Conservation (phyloP, 768 basidiomycete species). For the Russula brevipes region DNA sequence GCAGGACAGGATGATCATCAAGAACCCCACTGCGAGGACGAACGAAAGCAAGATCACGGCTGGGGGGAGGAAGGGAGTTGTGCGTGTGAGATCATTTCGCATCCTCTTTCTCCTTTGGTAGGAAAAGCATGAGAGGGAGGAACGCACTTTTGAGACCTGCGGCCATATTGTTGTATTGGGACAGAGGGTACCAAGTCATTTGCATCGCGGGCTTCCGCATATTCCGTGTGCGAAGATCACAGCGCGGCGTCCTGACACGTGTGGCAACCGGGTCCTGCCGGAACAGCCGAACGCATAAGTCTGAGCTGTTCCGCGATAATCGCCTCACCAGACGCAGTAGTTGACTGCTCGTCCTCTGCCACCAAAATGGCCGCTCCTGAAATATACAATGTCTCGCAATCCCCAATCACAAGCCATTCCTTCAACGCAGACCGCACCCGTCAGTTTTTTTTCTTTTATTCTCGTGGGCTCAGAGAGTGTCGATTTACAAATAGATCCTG, state of each 20-base stretch:
- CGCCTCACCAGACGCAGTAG: constrained; percentile 45
- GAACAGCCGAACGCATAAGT: too few species aligned
- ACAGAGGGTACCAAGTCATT: constrained; percentile 1
- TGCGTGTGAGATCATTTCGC: not conserved
- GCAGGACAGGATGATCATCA: constrained; percentile 95
- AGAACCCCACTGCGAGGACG: constrained; percentile 95
- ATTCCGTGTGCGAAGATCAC: not conserved
- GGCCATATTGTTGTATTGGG: constrained; percentile 22
- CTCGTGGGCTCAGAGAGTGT: not conserved
- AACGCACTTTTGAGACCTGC: constrained; percentile 26
- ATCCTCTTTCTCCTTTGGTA: not conserved
- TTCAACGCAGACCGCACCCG: constrained; percentile 87
- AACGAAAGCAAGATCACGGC: constrained; percentile 96
- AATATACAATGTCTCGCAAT: constrained; percentile 71
- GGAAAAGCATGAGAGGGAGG: not conserved
- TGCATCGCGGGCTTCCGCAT: constrained; percentile 1
- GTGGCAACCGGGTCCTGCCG: not conserved
- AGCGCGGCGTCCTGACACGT: not conserved
- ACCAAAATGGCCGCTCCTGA: constrained; percentile 62
- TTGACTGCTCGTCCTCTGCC: constrained; percentile 84
- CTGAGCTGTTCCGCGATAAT: not conserved
- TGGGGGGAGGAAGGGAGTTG: constrained; percentile 31
- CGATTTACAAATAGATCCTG: too few species aligned
- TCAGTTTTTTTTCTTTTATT: constrained; percentile 39
- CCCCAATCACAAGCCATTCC: constrained; percentile 82